Base-by-base conservation (phyloP, 2,329 filamentous ascomycete genomes). In the Aspergillus piperis region DNA sequence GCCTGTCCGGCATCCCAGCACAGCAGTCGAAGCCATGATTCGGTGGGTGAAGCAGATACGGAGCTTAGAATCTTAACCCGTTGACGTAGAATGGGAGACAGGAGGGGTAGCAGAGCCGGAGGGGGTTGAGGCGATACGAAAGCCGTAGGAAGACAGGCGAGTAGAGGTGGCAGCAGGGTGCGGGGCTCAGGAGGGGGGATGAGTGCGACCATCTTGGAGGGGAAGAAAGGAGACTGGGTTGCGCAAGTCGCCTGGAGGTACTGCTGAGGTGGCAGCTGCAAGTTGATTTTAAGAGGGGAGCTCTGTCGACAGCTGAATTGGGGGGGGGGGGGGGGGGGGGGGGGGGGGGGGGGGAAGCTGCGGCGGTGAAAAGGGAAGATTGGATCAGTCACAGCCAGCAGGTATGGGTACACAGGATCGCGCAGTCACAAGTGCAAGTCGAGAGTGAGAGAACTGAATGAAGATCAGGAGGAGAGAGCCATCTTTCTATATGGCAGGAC, bases 81-180 rank as follows among this genome's bases (percentile, higher is more conserved):
- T 73, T 89, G 86, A 61, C 86, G 84, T 3, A 89, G 80, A 48
- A 88, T 85, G 8, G 86, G 86, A 8, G 86, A 85, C 17, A 89
- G 79, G 2, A 88, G 80, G 36, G 84, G 83, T 2, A 88, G 78
- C 10, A 89, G 76, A 27, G 83, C 84, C 53, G 86, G 85, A 3
- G 86, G 86, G 36, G 86, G 84, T 62, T 80, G 80, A 57, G 82
- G 81, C 38, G 86, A 85, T 54, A 83, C 81, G 69, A 83, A 86
- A 15, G 86, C 84, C 19, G 84, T 84, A 6, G 86, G 84, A 3
- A 89, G 79, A 72, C 85, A 88, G 48, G 86, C 86, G 52, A 89
- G 82, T 7, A 89, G 77, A 38, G 86, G 86, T 61, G 84, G 86
- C 19, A 89, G 81, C 13, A 89, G 77, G 42, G 81, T 77, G 63